A percentile compares a stretch with the other conserved stretches of the same genome.
phyloP scores from a whole-genome alignment of 73 alveolate genomes.

The Tetrahymena malaccensis region DNA sequence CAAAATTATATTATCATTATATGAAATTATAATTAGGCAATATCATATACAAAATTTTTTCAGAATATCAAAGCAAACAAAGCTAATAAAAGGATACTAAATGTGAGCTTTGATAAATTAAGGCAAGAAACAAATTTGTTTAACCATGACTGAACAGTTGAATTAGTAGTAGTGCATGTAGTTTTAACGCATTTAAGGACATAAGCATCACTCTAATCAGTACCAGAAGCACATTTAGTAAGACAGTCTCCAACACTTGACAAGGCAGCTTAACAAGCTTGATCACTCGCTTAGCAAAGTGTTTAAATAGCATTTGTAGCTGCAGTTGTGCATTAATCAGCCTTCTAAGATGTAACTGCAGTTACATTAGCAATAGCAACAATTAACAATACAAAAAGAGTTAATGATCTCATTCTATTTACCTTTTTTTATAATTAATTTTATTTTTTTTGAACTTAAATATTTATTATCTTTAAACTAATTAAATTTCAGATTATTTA shows the following conservation, averaged over 20 bases:
- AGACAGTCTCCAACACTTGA: neutral
- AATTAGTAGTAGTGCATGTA: neutral
- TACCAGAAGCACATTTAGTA: neutral
- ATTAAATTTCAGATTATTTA: too few relatives aligned
- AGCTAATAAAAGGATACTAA: neutral
- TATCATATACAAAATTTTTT: too few relatives aligned
- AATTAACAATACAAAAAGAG: neutral
- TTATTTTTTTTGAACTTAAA: too few relatives aligned
- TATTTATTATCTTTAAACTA: too few relatives aligned
- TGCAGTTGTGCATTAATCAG: neutral
- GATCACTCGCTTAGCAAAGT: neutral
- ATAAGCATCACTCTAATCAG: neutral
- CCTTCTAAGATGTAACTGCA: neutral
- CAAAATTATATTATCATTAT: too few relatives aligned
- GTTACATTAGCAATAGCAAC: neutral
- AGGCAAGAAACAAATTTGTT: neutral
- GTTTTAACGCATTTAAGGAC: neutral
- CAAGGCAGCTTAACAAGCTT: neutral
- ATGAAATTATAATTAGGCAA: too few relatives aligned
- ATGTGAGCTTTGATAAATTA: neutral
- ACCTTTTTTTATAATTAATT: too few relatives aligned
- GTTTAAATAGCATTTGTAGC: too few relatives aligned
- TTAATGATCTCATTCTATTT: neutral
- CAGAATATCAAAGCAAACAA: neutral
- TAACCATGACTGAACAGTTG: neutral